Evolutionary conservation across 805 yeast species (phyloP), one percentile per base, ranked within the genome.

Genomic region (Pichia gijzeniarum): DNA sequence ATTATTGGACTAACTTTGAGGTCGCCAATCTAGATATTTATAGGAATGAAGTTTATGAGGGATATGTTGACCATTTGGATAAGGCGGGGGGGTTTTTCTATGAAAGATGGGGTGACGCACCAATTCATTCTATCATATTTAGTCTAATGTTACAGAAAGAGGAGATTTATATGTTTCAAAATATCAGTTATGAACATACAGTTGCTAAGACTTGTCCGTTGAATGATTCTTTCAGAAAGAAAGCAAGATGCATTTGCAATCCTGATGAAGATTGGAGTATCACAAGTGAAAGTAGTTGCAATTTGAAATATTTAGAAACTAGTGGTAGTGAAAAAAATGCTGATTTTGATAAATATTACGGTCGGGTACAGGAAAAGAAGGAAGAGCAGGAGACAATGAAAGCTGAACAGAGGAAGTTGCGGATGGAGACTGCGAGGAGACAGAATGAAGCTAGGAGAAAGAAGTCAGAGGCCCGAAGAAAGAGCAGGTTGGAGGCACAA

Each of bases 21-120:
- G 70, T 85, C 44, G 93, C 85, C 2, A 78, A 81, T 47, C 63
- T 85, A 40, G 80, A 79, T 35, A 74, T 85, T 46, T 82, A 76
- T 71, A 68, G 88, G 52, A 68, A 77, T 1, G 63, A 68, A 21
- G 65, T 74, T 10, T 85, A 84, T 64, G 68, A 73, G 37, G 68
- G 70, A 9, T 84, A 74, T 63, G 85, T 84, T 57, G 69, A 82
- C 20, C 68, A 69, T 59, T 66, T 86, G 38, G 95, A 86, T 60
- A 53, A 61, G 28, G 65, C 76, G 5, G 95, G 93, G 44, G 95
- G 95, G 0, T 85, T 86, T 62, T 86, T 77, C 61, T 85, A 85
- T 59, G 93, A 87, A 66, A 72, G 96, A 53, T 88, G 95, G 95
- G 96, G 96, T 14, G 96, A 87, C 55, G 79, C 78, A 6, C 79